These are phyloP conservation scores for Glycine soja DNA, from an alignment of 306 rosid genomes.

Conservation along the genomic window DNA sequence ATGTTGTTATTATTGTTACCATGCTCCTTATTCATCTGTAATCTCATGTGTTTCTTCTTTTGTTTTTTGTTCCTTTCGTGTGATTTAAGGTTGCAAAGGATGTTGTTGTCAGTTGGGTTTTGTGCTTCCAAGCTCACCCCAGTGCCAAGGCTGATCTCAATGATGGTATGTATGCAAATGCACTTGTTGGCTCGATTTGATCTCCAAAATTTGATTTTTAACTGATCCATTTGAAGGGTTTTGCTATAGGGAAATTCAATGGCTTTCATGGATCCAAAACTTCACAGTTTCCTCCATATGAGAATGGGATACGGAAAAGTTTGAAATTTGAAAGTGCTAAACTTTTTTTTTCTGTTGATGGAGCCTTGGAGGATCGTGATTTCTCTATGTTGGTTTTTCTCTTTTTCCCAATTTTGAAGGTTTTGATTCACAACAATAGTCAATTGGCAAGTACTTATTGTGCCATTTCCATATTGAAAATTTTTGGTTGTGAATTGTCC, in stretches of 20 bases:
- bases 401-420: slow-evolving; percentile 53
- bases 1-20: not conserved
- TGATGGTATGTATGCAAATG: slow-evolving; percentile 64
- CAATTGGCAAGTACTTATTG: slow-evolving; percentile 94
- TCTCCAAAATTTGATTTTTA: slow-evolving; percentile 21
- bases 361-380: not conserved
- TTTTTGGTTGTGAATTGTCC: slow-evolving; percentile 74
- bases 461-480: slow-evolving; percentile 83
- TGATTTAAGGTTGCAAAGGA: slow-evolving; percentile 70
- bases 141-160: slow-evolving; percentile 48
- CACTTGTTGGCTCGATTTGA: not conserved
- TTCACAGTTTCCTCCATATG: slow-evolving; percentile 70
- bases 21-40: not conserved
- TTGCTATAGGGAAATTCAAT: slow-evolving; percentile 75
- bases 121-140: slow-evolving; percentile 80
- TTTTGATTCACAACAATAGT: slow-evolving; percentile 62
- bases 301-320: slow-evolving; percentile 64
- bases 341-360: not conserved
- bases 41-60: not conserved
- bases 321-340: slow-evolving; percentile 32
- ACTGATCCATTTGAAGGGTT: slow-evolving; percentile 34
- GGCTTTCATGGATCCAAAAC: slow-evolving; percentile 87
- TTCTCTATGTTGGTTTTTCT: slow-evolving; percentile 8
- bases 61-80: not conserved
- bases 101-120: slow-evolving; percentile 75